Conservation (phyloP, 371 early-diverging fungal genomes). For the Dichotomocladium elegans region DNA sequence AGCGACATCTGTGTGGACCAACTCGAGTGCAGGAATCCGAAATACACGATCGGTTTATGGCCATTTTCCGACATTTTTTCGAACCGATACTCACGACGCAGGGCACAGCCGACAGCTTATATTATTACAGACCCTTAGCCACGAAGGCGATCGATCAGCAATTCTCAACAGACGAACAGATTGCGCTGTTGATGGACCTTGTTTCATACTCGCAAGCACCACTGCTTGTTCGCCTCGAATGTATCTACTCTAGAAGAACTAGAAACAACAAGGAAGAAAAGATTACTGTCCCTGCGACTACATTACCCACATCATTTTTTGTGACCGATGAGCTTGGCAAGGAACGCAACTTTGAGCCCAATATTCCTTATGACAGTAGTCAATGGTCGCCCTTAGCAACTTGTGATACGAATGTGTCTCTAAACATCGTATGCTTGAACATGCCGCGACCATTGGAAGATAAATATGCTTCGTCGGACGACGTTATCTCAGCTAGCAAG, state of each 20-base stretch:
- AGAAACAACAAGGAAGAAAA: slow-evolving; percentile 21
- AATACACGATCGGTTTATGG: slow-evolving; percentile 43
- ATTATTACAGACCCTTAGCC: slow-evolving; percentile 64
- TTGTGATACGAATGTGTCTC: slow-evolving; percentile 50
- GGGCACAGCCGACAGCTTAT: slow-evolving; percentile 38
- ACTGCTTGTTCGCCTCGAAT: slow-evolving; percentile 57
- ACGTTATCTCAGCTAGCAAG: slow-evolving; percentile 9
- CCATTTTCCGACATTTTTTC: slow-evolving; percentile 60
- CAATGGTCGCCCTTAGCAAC: slow-evolving; percentile 54
- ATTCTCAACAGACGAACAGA: slow-evolving; percentile 18
- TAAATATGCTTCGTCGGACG: slow-evolving; percentile 4
- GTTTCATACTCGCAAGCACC: slow-evolving; percentile 52
- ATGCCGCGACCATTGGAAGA: slow-evolving; percentile 44
- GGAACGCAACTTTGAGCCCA: slow-evolving; percentile 48
- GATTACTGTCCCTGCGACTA: slow-evolving; percentile 44
- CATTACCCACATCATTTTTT: slow-evolving; percentile 53
- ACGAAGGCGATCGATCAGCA: background rate
- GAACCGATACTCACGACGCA: slow-evolving; percentile 45
- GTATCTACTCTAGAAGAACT: slow-evolving; percentile 49
- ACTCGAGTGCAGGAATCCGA: slow-evolving; percentile 1
- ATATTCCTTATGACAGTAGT: slow-evolving; percentile 16
- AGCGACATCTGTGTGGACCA: slow-evolving; percentile 14
- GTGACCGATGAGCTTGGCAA: slow-evolving; percentile 25
- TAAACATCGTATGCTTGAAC: slow-evolving; percentile 61
- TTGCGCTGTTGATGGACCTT: slow-evolving; percentile 41